Conservation (phyloP, 2,329 filamentous ascomycete species). For the Arthroderma sp. region DNA sequence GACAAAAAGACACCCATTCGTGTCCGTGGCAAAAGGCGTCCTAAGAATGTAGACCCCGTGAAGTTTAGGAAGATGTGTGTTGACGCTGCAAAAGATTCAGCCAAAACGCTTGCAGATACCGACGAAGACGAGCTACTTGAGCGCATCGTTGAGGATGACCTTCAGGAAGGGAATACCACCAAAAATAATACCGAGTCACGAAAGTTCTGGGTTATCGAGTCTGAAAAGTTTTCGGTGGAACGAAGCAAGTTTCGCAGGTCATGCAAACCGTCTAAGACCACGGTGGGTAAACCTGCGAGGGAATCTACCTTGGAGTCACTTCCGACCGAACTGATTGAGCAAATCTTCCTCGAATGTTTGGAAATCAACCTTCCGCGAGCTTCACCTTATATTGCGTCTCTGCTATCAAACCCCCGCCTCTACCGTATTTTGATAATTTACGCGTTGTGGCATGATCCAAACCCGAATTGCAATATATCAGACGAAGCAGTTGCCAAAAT, state of each 20-base stretch:
- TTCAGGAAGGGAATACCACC: no score
- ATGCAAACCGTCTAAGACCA: not conserved
- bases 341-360: conserved; percentile 37
- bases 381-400: conserved; percentile 28
- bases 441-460: conserved; percentile 26
- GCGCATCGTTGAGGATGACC: no score
- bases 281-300: conserved; percentile 14
- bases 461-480: not conserved
- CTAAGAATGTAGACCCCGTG: no score
- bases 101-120: no score
- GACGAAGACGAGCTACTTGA: no score
- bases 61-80: no score
- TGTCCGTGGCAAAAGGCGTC: no score
- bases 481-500: conserved; percentile 10
- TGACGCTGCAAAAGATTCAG: no score
- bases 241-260: not conserved
- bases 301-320: conserved; percentile 27
- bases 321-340: conserved; percentile 39
- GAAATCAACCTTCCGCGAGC: conserved; percentile 33
- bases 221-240: no score
- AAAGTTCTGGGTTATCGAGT: no score
- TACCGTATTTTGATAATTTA: conserved; percentile 29
- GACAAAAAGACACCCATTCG: no score
- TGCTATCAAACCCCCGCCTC: conserved; percentile 28
- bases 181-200: no score